These are phyloP conservation scores for Trifolium subterraneum DNA, from an alignment of 306 rosid species.

Conservation along the genomic window DNA sequence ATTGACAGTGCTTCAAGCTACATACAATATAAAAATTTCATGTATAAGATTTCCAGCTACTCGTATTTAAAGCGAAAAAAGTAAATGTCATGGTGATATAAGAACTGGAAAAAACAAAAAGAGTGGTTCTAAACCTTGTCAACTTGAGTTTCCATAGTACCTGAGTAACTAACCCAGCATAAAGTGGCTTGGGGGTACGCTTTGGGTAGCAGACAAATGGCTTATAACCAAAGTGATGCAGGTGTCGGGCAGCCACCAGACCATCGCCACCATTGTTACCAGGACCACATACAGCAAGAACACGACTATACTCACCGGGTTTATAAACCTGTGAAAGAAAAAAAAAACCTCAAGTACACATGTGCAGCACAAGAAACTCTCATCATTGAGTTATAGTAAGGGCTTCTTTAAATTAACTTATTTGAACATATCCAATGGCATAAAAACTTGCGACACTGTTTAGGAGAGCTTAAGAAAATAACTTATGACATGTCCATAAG, in stretches of 20 bases:
- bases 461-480: background rate
- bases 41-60: conserved; percentile 38
- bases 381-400: background rate
- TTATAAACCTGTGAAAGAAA: conserved; percentile 67
- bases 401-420: background rate
- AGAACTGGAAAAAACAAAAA: background rate
- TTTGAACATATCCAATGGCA: background rate
- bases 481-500: background rate
- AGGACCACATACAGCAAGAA: conserved; percentile 91
- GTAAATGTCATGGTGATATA: conserved; percentile 16
- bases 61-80: conserved; percentile 24
- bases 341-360: conserved; percentile 34
- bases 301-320: conserved; percentile 65
- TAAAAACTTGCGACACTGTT: background rate
- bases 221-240: conserved; percentile 86
- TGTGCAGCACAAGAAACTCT: conserved; percentile 8
- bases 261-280: conserved; percentile 99
- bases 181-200: conserved; percentile 85
- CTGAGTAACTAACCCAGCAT: conserved; percentile 91
- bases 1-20: conserved; percentile 88
- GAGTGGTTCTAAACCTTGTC: conserved; percentile 11
- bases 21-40: conserved; percentile 44
- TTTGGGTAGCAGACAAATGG: conserved; percentile 81
- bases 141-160: conserved; percentile 45
- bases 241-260: conserved; percentile 94